Evolutionary conservation across 208 protist genomes (phyloP).

Genomic region (Lotmaria passim): DNA sequence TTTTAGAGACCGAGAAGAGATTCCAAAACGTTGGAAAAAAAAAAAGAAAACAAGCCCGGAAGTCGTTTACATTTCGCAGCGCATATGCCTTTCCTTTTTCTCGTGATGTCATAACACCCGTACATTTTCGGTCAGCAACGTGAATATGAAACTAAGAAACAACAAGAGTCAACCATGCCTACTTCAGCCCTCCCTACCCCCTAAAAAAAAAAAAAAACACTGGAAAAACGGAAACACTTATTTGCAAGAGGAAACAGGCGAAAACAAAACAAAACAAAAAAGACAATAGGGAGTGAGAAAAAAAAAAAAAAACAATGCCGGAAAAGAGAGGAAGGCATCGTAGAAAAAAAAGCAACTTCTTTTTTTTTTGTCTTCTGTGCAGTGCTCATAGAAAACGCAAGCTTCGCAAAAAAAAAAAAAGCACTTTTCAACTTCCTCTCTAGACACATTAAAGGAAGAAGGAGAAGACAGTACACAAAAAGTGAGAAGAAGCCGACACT

Average conservation of each 20-base stretch:
- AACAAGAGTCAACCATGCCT: neutral
- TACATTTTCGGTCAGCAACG: no score
- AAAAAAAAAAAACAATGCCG: slow-evolving; percentile 12
- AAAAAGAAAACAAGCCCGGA: neutral
- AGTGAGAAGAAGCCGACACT: no score
- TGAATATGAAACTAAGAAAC: neutral
- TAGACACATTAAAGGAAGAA: no score
- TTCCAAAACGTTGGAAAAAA: neutral
- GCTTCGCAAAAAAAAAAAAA: slow-evolving; percentile 14
- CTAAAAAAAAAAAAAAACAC: neutral
- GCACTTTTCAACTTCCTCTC: no score
- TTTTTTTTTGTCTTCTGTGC: no score
- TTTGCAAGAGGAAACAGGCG: neutral
- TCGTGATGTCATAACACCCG: no score
- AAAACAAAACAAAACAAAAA: neutral
- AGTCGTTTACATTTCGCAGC: neutral
- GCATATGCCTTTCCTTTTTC: neutral
- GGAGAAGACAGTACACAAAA: slow-evolving; percentile 18
- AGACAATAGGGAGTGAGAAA: neutral
- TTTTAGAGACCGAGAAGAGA: no score
- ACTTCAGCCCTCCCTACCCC: no score
- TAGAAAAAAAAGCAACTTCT: no score
- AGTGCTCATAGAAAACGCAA: no score
- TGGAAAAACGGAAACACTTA: neutral
- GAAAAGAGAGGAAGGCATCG: no score